phyloP scores from a whole-genome alignment of 2,329 filamentous ascomycete genomes.

The Sclerotinia borealis region DNA sequence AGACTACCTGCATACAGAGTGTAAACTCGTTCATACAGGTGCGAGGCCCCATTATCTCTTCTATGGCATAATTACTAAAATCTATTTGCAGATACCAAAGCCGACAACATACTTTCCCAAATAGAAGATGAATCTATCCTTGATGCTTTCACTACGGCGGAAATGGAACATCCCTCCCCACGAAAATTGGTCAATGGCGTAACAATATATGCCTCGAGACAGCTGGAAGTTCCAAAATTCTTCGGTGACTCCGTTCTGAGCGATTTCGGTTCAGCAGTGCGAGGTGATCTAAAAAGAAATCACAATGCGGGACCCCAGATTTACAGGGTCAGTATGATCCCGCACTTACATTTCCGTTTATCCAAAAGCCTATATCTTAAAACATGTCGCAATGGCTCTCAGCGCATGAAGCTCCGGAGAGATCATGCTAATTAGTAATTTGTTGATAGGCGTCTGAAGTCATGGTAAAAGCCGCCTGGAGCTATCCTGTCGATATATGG shows the following conservation, averaged over 20 bases:
- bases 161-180: slow-evolving; percentile 36
- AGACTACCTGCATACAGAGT: slow-evolving; percentile 93
- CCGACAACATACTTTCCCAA: slow-evolving; percentile 41
- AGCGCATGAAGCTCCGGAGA: neutral
- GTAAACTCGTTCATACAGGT: slow-evolving; percentile 96
- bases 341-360: neutral
- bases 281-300: slow-evolving; percentile 32
- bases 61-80: neutral
- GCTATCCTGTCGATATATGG: slow-evolving; percentile 34
- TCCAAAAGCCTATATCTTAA: neutral
- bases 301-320: slow-evolving; percentile 37
- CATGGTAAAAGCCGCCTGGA: slow-evolving; percentile 35
- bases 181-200: slow-evolving; percentile 38
- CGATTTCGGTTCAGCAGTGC: slow-evolving; percentile 44
- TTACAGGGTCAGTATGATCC: slow-evolving; percentile 25
- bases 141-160: slow-evolving; percentile 35
- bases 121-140: slow-evolving; percentile 35
- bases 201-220: slow-evolving; percentile 39
- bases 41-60: neutral
- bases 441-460: slow-evolving; percentile 34
- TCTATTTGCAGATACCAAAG: slow-evolving; percentile 37
- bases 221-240: slow-evolving; percentile 33
- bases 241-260: slow-evolving; percentile 37
- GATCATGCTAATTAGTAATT: neutral
- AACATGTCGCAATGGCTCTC: neutral